Conservation (phyloP, 1,284 basidiomycete species). For the Ceratobasidium sp. region DNA sequence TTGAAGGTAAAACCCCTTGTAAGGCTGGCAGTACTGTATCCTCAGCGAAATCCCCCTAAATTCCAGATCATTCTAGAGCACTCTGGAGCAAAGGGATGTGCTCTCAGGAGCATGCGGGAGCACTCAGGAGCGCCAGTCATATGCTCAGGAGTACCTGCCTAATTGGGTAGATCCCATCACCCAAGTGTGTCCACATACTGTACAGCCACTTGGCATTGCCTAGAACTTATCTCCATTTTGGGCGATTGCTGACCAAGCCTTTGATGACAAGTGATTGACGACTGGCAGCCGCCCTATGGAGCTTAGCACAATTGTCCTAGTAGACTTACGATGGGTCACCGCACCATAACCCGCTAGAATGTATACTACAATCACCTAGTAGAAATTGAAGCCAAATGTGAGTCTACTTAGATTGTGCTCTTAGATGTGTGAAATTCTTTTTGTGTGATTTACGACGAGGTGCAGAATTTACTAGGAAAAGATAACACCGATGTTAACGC, state of each 20-base stretch:
- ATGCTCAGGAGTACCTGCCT: too few species aligned
- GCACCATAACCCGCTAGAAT: background rate
- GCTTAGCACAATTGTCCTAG: background rate
- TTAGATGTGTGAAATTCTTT: background rate
- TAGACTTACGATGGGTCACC: background rate
- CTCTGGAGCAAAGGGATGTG: too few species aligned
- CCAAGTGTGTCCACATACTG: too few species aligned
- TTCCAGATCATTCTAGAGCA: too few species aligned
- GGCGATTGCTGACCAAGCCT: background rate
- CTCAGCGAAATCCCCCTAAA: too few species aligned
- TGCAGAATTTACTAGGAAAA: background rate
- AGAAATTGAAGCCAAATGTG: background rate
- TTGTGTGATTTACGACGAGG: background rate
- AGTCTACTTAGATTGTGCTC: background rate
- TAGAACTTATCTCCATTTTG: background rate
- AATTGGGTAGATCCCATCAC: too few species aligned
- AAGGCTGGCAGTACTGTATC: too few species aligned
- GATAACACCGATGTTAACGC: background rate
- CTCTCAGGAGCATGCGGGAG: too few species aligned
- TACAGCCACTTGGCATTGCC: too few species aligned
- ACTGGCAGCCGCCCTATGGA: background rate
- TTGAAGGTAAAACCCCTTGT: too few species aligned
- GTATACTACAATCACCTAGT: background rate
- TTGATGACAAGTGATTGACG: slow-evolving; percentile 13
- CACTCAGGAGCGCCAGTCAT: too few species aligned